These are phyloP conservation scores for Entamoeba nuttalli DNA, from an alignment of 208 protist genomes.

Conservation along the genomic window DNA sequence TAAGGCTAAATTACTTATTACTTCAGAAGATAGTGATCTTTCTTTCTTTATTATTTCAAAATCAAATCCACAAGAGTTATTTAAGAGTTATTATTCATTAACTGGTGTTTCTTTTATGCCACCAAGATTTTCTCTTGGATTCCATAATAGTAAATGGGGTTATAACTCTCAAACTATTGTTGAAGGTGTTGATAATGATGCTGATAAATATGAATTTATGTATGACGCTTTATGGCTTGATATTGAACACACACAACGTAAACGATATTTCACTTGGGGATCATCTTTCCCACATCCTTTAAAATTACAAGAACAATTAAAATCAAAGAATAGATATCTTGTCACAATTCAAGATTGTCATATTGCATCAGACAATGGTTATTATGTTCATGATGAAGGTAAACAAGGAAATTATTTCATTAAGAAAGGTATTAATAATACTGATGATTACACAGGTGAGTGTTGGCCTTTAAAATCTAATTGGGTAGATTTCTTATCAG, in stretches of 20 bases:
- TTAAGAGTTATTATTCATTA: not conserved
- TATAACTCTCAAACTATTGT: not conserved
- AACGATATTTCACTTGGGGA: conserved; percentile 16
- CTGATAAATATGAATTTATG: not conserved
- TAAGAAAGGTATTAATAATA: not conserved
- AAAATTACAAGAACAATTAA: not conserved
- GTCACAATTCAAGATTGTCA: conserved; percentile 7
- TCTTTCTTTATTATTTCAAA: not conserved
- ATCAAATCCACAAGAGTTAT: not conserved
- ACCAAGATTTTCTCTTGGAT: not conserved
- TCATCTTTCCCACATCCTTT: not conserved
- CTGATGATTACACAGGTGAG: not conserved
- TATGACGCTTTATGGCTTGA: conserved; percentile 13
- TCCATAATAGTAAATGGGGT: conserved; percentile 11
- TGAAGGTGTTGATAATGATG: not conserved
- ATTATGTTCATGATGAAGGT: conserved; percentile 6
- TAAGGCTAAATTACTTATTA: not conserved
- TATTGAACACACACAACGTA: conserved; percentile 11
- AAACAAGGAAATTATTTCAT: not conserved
- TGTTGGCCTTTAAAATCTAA: not conserved
- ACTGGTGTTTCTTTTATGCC: not conserved
- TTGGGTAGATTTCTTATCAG: not conserved
- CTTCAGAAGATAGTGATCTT: not conserved
- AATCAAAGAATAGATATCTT: not conserved
- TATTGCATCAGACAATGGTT: conserved; percentile 5